A percentile compares a stretch with the other conserved stretches of the same genome.
Conservation (phyloP, 495 filamentous ascomycete genomes). For the Xylaria nigripes region DNA sequence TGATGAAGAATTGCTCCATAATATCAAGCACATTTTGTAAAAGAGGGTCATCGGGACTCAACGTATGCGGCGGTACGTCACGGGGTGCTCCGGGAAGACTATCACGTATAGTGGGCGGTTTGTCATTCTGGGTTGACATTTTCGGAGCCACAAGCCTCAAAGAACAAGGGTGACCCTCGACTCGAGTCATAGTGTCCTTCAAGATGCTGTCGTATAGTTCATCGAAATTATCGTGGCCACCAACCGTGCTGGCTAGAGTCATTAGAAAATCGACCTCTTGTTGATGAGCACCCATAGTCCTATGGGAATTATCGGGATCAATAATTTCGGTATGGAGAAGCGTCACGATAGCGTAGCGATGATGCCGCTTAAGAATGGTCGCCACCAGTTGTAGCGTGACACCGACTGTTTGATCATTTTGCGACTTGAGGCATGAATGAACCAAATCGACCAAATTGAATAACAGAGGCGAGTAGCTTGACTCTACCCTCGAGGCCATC, state of each 20-base stretch:
- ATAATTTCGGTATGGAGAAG: conserved; percentile 57
- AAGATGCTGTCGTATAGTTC: conserved; percentile 76
- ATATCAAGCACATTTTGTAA: conserved; percentile 61
- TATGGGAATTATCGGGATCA: conserved; percentile 41
- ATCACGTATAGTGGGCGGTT: conserved; percentile 41
- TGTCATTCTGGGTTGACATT: conserved; percentile 42
- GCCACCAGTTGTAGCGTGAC: conserved; percentile 80
- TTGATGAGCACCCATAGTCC: conserved; percentile 72
- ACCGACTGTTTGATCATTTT: conserved; percentile 77
- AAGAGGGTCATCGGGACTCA: conserved; percentile 67
- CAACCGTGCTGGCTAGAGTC: conserved; percentile 60
- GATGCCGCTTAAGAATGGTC: conserved; percentile 77
- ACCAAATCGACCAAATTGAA: conserved; percentile 94
- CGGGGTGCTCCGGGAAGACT: conserved; percentile 45
- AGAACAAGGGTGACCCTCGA: conserved; percentile 79
- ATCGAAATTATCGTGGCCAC: conserved; percentile 62
- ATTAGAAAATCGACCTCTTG: conserved; percentile 70
- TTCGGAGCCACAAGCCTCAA: conserved; percentile 48
- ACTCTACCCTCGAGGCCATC: conserved; percentile 58
- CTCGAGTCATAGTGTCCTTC: conserved; percentile 62
- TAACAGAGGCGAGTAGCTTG: conserved; percentile 70
- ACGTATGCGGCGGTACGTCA: conserved; percentile 49
- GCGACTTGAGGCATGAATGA: conserved; percentile 72
- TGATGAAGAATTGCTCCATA: conserved; percentile 72
- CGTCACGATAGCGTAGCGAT: conserved; percentile 71